Evolutionary conservation across 2,329 filamentous ascomycete species (phyloP), one percentile per base, ranked within the genome.

Genomic region (Ceratocystis harringtonii): DNA sequence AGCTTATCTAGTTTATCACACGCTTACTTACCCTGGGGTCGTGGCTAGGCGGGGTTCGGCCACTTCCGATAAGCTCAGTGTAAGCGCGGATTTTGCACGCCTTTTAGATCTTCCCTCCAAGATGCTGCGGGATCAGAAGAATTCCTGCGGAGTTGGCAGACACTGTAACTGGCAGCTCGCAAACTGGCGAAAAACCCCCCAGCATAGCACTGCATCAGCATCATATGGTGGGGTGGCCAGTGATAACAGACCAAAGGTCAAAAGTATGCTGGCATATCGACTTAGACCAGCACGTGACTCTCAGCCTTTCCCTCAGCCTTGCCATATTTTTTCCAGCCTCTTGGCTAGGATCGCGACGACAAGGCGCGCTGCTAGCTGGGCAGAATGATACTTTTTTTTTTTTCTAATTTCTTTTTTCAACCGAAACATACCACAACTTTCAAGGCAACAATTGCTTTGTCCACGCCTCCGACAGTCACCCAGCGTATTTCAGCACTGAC

Each of bases 281-380:
- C 58, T 30, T 25, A 17, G 32, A 17, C 25, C 2, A 2, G 15
- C 66, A 67, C 66, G 66, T 67, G 66, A 67, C 58, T n/a, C 15
- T 63, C 62, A 69, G 68, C 67, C 67, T 69, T 65, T 62, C 57
- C 60, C 15, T 63, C 62, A 69, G 68, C 67, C 67, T 69, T 65
- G 67, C 57, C 62, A 25, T 55, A 25, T 60, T 63, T 64, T 61
- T 55, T 15, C 19, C 62, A 65, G 62, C 65, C 65, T 67, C 28
- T 58, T 62, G 62, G 25, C n/a, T 3, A 43, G 45, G 41, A 67
- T 67, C 66, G 45, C 66, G 62, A 67, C 50, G 3, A 36, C 22
- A 41, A 52, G 55, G 25, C 22, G 41, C 55, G 55, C 55, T 28
- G 15, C 17, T 58, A 7, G 8, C 15, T 5, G 15, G 55, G 15